Conservation (phyloP, 2,329 filamentous ascomycete genomes). For the Alternaria panax region DNA sequence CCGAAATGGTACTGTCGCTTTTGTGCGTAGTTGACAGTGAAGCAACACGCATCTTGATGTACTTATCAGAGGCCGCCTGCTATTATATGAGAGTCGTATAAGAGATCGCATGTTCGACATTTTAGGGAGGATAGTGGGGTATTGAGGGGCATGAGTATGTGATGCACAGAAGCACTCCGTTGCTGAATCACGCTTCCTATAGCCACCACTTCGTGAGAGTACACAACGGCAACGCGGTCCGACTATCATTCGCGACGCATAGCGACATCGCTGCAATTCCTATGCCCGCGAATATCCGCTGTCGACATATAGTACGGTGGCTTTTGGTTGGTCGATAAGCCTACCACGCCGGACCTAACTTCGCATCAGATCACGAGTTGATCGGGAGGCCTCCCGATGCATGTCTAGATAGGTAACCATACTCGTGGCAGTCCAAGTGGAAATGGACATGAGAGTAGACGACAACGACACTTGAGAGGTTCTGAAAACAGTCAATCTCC, state of each 20-base stretch:
- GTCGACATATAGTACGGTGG: neutral
- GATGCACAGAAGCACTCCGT: neutral
- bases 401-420: neutral
- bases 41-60: conserved; percentile 13
- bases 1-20: conserved; percentile 40
- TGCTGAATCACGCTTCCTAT: conserved; percentile 7
- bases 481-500: neutral
- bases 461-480: neutral
- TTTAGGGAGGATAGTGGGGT: conserved; percentile 11
- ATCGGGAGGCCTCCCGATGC: neutral
- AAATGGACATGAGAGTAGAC: neutral
- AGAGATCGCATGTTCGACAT: conserved; percentile 27
- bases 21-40: conserved; percentile 31
- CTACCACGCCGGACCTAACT: neutral
- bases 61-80: conserved; percentile 21
- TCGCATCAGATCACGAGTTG: neutral
- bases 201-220: neutral
- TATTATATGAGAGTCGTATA: conserved; percentile 5
- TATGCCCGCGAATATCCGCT: conserved; percentile 19
- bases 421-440: neutral
- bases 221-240: conserved; percentile 5
- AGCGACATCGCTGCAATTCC: neutral
- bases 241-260: neutral
- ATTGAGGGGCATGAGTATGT: neutral
- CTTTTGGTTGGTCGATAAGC: conserved; percentile 5